Evolutionary conservation across 1,139 yeast species (phyloP), one percentile per base, ranked within the genome.

Genomic region (Candida tetrigidarum): DNA sequence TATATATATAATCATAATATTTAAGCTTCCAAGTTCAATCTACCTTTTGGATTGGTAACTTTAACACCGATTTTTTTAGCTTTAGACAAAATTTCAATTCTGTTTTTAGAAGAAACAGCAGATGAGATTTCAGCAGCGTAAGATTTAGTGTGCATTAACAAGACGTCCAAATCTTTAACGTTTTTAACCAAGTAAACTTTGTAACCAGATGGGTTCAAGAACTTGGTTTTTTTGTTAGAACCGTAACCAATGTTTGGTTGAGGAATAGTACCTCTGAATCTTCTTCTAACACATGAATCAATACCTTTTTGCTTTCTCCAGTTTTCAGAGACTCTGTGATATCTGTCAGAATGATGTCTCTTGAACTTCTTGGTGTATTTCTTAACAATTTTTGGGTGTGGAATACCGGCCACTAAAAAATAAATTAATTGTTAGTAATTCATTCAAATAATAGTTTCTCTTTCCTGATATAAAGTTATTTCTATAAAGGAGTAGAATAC

Each of bases 241-340:
- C 99, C 98, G 84, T 89, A 95, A 83, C 99, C 99, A 70, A 95
- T 92, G 83, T 88, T 92, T 83, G 99, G 99, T 85, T 92, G 96
- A 69, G 93, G 83, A 73, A 93, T 88, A 80, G 95, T 86, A 71
- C 99, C 99, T 86, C 98, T 90, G 96, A 93, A 95, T 84, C 98
- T 90, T 85, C 98, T 92, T 86, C 98, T 92, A 76, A 92, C 97
- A 81, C 92, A 86, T 67, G 97, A 92, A 84, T 95, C 99, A 73
- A 95, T 95, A 93, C 99, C 99, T 90, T 92, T 93, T 83, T 95
- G 99, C 83, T 93, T 93, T 90, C 99, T 93, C 99, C 99, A 95
- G 85, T 86, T 86, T 81, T 90, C 97, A 69, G 91, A 81, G 64
- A 93, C 97, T 80, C 99, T 92, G 84, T 84, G 84, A 82, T 90